Percentiles rank a stretch among this genome's conserved stretches.
phyloP scores from a whole-genome alignment of 768 basidiomycete genomes.

The Suillus paluster region DNA sequence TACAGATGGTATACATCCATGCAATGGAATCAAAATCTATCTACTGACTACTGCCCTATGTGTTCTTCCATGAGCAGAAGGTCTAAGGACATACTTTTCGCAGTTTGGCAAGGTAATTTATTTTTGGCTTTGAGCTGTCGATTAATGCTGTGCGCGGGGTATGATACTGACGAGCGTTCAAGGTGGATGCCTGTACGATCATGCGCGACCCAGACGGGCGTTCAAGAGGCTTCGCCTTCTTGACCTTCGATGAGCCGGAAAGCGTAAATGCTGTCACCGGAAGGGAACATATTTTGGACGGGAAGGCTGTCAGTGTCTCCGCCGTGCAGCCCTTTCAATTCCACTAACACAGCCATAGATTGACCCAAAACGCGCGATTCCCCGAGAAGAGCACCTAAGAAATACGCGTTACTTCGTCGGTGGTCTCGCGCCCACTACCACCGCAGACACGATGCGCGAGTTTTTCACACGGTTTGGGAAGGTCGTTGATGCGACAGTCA shows the following conservation, averaged over 20 bases:
- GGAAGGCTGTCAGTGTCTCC: conserved; percentile 63
- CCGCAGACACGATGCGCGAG: conserved; percentile 68
- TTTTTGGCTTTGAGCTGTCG: neutral
- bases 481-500: conserved; percentile 83
- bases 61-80: conserved; percentile 47
- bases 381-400: conserved; percentile 75
- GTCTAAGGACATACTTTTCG: conserved; percentile 71
- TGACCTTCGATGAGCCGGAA: conserved; percentile 75
- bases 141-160: neutral
- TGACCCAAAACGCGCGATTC: conserved; percentile 87
- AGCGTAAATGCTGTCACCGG: conserved; percentile 68
- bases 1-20: conserved; percentile 72
- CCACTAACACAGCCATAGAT: conserved; percentile 51
- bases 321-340: conserved; percentile 1
- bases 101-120: conserved; percentile 73
- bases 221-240: conserved; percentile 83
- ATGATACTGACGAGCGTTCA: conserved; percentile 26
- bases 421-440: conserved; percentile 69
- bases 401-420: conserved; percentile 86
- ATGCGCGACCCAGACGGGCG: conserved; percentile 81
- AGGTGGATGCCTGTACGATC: conserved; percentile 82
- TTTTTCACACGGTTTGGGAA: conserved; percentile 78
- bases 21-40: conserved; percentile 25
- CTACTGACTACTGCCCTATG: conserved; percentile 31
- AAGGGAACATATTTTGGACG: conserved; percentile 73